Percentiles rank a stretch among this genome's conserved stretches.
Conservation (phyloP, 345 rosid genomes). For the Stellera chamaejasme region DNA sequence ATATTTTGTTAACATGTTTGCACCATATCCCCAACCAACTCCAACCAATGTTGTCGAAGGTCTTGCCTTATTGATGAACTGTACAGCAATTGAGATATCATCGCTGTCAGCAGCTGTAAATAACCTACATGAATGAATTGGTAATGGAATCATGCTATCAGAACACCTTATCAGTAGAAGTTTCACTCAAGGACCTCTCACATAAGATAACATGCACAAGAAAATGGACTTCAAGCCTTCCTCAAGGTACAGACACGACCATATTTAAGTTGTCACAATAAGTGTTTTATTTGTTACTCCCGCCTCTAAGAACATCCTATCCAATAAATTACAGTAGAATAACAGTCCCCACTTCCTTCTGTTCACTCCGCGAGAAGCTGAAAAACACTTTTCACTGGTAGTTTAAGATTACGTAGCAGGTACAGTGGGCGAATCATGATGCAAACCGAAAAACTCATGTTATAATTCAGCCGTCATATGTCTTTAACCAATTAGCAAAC, state of each 20-base stretch:
- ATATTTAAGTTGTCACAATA: too few relatives aligned
- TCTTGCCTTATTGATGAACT: conserved; percentile 65
- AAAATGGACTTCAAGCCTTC: too few relatives aligned
- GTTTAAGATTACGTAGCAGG: background rate
- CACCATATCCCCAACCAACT: conserved; percentile 89
- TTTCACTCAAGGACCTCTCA: too few relatives aligned
- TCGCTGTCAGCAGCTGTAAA: conserved; percentile 98
- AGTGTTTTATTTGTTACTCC: too few relatives aligned
- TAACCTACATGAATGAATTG: conserved; percentile 60
- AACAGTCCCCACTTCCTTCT: too few relatives aligned
- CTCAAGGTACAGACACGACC: too few relatives aligned
- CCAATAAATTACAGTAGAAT: too few relatives aligned
- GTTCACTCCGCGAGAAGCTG: background rate
- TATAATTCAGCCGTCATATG: background rate
- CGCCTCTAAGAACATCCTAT: too few relatives aligned
- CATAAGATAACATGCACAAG: too few relatives aligned
- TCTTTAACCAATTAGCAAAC: background rate
- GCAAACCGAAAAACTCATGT: background rate
- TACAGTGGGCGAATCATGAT: background rate
- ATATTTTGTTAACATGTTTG: conserved; percentile 85
- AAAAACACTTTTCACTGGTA: background rate
- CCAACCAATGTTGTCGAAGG: conserved; percentile 87
- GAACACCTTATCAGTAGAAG: background rate
- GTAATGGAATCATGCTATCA: conserved; percentile 29
- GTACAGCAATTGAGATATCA: conserved; percentile 74